Base-by-base conservation (phyloP, 768 basidiomycete species). In the Porphyrellus cyaneotinctus region DNA sequence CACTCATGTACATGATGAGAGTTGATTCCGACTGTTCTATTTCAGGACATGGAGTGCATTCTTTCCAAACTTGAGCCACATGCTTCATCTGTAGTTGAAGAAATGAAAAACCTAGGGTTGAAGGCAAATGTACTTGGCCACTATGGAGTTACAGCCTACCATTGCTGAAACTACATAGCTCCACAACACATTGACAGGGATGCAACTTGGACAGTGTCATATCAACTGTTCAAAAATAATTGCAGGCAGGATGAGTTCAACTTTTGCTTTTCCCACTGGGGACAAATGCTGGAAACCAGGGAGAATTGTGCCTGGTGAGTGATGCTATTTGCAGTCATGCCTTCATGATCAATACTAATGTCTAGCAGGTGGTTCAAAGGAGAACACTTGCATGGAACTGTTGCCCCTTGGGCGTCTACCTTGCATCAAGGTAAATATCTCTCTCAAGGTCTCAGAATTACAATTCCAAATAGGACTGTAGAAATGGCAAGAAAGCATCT, bases 341-440 rank as follows among this genome's bases (percentile, higher is more conserved):
- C 5, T 42, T 24, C 24, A n/a, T 28, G 5, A 17, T 43, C 10
- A 8, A 11, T 4, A n/a, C n/a, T n/a, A n/a, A 13, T 10, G 4
- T 8, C 43, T 30, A 30, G 3, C 14, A 41, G 58, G 54, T 58
- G 58, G 54, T 58, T 58, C 24, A 17, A n/a, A 39, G 57, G 57
- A 5, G 50, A 55, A 1, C 30, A 58, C 13, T 2, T 55, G 20
- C 57, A 58, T 20, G 57, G 57, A 0, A 52, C 49, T 0, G 38
- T 55, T 1, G 49, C 57, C 6, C 57, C 44, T 4, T 30, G 48
- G 0, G 28, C 47, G 4, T 58, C 58, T 1, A 58, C 57, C 0
- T 23, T 49, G 33, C 2, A 4, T 6, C 1, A 2, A 0, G 57
- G 49, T 9, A 0, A 43, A 23, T 6, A 6, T 38, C 32, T 45